These are phyloP conservation scores for Salix viminalis DNA, from an alignment of 345 rosid genomes.

Conservation along the genomic window DNA sequence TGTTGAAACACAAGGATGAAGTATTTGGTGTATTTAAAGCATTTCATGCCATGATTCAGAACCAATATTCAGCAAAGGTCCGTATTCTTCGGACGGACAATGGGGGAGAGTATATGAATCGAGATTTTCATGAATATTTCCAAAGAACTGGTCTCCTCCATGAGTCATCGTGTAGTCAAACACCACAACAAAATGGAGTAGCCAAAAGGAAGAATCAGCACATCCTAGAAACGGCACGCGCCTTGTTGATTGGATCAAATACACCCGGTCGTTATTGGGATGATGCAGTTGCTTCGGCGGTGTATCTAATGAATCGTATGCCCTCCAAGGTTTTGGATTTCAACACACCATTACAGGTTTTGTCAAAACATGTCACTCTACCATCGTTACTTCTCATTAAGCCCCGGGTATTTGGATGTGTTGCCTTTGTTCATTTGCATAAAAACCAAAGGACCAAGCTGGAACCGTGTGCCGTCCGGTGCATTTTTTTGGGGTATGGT, in stretches of 20 bases:
- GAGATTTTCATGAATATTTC: background rate
- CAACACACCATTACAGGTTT: background rate
- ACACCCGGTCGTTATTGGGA: background rate
- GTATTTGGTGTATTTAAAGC: too few relatives aligned
- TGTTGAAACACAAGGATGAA: too few relatives aligned
- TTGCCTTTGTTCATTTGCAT: too few relatives aligned
- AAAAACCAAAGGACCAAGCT: too few relatives aligned
- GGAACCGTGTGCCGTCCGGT: too few relatives aligned
- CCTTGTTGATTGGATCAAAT: background rate
- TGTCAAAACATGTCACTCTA: background rate
- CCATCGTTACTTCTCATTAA: background rate
- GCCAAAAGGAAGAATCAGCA: background rate
- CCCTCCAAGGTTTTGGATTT: background rate
- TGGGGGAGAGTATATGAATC: background rate
- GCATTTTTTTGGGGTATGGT: background rate
- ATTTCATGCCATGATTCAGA: too few relatives aligned
- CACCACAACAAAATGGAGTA: too few relatives aligned
- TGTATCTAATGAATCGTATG: background rate
- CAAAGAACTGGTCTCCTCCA: background rate
- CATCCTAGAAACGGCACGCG: background rate
- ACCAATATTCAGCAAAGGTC: too few relatives aligned
- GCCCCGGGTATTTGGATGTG: too few relatives aligned
- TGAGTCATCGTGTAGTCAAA: background rate
- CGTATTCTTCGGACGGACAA: background rate
- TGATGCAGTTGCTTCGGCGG: background rate